Conservation (phyloP, 1,284 basidiomycete species). For the Ceratobasidium theobromae region DNA sequence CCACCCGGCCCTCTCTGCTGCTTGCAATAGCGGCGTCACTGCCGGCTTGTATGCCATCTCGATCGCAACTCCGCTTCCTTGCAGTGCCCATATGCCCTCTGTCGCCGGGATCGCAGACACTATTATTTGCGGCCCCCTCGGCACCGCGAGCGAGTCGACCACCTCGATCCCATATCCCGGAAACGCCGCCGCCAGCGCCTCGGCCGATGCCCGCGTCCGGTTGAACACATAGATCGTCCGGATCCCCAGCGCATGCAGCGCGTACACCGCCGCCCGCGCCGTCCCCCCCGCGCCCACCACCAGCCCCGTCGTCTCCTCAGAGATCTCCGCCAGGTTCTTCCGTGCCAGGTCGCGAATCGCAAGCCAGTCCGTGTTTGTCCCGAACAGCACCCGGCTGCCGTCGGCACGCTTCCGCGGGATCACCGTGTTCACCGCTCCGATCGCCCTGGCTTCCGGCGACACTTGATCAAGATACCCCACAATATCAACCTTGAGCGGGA, state of each 20-base stretch:
- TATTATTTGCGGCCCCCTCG: constrained; percentile 64
- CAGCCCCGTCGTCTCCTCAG: constrained; percentile 55
- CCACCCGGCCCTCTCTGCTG: constrained; percentile 64
- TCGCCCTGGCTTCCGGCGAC: constrained; percentile 74
- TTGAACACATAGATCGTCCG: constrained; percentile 81
- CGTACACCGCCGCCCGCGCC: constrained; percentile 88
- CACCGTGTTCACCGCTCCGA: constrained; percentile 93
- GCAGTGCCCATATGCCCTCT: too few relatives aligned
- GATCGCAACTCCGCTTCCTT: constrained; percentile 80
- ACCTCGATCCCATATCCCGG: constrained; percentile 63
- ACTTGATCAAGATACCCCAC: constrained; percentile 76
- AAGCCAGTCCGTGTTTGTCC: constrained; percentile 94
- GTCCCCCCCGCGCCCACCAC: constrained; percentile 94
- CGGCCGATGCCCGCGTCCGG: constrained; percentile 73
- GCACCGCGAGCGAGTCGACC: constrained; percentile 58
- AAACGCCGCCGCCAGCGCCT: constrained; percentile 67
- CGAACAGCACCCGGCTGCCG: constrained; percentile 60
- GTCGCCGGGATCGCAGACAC: constrained; percentile 84
- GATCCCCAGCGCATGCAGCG: constrained; percentile 70
- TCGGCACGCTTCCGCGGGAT: constrained; percentile 54
- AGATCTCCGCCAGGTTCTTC: constrained; percentile 46
- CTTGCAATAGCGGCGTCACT: constrained; percentile 62
- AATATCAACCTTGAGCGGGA: constrained; percentile 88
- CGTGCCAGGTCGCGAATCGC: constrained; percentile 67
- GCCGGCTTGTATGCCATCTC: constrained; percentile 93